These are phyloP conservation scores for Eucalyptus cloeziana DNA, from an alignment of 345 rosid species.

Conservation along the genomic window DNA sequence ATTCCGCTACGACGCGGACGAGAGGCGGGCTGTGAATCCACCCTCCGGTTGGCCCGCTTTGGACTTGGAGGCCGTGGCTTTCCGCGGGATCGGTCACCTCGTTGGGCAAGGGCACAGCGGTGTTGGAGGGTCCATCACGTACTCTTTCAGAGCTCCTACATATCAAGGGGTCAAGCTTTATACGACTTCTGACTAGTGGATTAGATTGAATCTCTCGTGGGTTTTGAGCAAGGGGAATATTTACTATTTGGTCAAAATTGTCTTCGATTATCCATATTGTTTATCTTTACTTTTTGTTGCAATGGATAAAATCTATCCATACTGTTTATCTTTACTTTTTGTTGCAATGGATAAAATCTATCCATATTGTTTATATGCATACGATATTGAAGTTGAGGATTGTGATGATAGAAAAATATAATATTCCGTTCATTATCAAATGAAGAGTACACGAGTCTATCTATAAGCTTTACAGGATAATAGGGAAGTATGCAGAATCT, in stretches of 20 bases:
- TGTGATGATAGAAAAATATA: too few species aligned
- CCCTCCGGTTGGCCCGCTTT: neutral
- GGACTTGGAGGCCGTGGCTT: conserved; percentile 7
- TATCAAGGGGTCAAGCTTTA: conserved; percentile 4
- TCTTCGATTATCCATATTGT: too few species aligned
- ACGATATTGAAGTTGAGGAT: too few species aligned
- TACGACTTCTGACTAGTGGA: neutral
- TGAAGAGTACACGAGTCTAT: too few species aligned
- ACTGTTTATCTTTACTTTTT: neutral
- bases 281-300: too few species aligned
- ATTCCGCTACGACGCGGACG: conserved; percentile 9
- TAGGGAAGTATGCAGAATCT: too few species aligned
- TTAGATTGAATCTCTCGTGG: neutral
- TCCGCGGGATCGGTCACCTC: conserved; percentile 31
- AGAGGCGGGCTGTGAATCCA: neutral
- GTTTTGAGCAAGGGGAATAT: neutral
- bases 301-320: too few species aligned
- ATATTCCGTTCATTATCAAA: too few species aligned
- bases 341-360: neutral
- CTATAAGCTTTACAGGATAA: too few species aligned
- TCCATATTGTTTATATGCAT: neutral
- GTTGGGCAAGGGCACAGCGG: conserved; percentile 22
- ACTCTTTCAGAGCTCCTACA: neutral
- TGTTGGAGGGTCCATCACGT: conserved; percentile 11
- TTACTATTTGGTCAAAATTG: neutral